Conservation (phyloP, 2,329 filamentous ascomycete genomes). For the Fusarium mexicanum region DNA sequence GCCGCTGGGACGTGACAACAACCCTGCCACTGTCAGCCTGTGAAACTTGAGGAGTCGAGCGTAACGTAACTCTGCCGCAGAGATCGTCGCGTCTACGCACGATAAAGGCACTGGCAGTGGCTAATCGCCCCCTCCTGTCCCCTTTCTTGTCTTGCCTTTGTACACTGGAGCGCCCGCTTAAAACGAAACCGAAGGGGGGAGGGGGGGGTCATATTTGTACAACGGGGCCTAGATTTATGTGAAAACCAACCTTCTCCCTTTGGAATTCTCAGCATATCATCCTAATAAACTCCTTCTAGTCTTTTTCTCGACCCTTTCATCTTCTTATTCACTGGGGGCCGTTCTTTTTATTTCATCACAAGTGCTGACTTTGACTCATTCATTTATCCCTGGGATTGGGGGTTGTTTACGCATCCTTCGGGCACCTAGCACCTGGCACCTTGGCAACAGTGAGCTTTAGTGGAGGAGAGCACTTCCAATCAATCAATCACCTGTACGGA, state of each 20-base stretch:
- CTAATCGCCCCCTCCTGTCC: conserved; percentile 9
- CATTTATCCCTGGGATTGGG: conserved; percentile 15
- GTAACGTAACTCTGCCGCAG: conserved; percentile 37
- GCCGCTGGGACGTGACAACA: conserved; percentile 20
- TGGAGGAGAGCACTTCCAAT: conserved; percentile 8
- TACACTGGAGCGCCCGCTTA: conserved; percentile 16
- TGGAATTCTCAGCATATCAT: neutral
- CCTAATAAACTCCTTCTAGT: neutral
- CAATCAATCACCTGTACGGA: neutral
- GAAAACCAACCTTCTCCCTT: neutral
- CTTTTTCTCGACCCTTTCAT: neutral
- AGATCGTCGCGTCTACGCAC: conserved; percentile 30
- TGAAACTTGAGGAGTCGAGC: conserved; percentile 33
- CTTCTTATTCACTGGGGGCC: conserved; percentile 1
- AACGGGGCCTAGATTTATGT: neutral
- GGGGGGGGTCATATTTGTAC: conserved; percentile 18
- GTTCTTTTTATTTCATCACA: conserved; percentile 6
- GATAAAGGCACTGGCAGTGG: conserved; percentile 1
- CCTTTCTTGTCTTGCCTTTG: conserved; percentile 17
- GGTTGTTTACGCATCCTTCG: conserved; percentile 22
- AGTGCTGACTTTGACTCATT: conserved; percentile 17
- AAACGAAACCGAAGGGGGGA: neutral
- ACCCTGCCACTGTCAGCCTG: conserved; percentile 25
- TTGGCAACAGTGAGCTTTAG: conserved; percentile 17
- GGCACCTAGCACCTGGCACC: neutral